Conservation (phyloP, 306 rosid genomes). For the Lathyrus tuberosus region DNA sequence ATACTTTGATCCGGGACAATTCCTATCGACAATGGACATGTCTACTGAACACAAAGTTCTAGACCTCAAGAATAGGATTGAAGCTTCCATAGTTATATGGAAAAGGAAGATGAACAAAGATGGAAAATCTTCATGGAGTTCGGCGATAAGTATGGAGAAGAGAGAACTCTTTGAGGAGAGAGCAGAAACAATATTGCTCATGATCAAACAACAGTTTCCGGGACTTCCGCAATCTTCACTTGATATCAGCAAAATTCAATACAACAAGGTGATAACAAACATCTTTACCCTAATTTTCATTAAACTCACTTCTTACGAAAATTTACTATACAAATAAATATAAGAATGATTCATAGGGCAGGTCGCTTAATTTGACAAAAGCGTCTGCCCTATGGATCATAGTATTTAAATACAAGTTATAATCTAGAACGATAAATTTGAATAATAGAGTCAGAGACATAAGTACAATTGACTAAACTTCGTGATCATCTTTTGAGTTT, state of each 20-base stretch:
- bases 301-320: too few species aligned
- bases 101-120: slow-evolving; percentile 90
- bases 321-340: slow-evolving; percentile 3
- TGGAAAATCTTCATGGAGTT: slow-evolving; percentile 79
- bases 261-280: slow-evolving; percentile 62
- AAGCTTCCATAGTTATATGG: slow-evolving; percentile 95
- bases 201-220: slow-evolving; percentile 80
- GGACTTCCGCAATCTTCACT: slow-evolving; percentile 93
- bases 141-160: slow-evolving; percentile 84
- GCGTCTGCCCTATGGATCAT: neutral
- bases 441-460: too few species aligned
- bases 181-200: slow-evolving; percentile 74
- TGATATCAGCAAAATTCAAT: slow-evolving; percentile 90
- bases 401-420: neutral
- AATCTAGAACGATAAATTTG: too few species aligned
- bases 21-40: slow-evolving; percentile 66
- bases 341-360: neutral
- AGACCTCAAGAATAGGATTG: slow-evolving; percentile 83
- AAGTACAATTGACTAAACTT: neutral
- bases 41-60: slow-evolving; percentile 81
- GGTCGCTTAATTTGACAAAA: neutral
- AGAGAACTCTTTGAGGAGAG: slow-evolving; percentile 92
- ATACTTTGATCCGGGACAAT: slow-evolving; percentile 68
- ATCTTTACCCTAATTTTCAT: too few species aligned
- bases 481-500: neutral